Conservation (phyloP, 139 green algal genomes). For the Coelastrella sp. region DNA sequence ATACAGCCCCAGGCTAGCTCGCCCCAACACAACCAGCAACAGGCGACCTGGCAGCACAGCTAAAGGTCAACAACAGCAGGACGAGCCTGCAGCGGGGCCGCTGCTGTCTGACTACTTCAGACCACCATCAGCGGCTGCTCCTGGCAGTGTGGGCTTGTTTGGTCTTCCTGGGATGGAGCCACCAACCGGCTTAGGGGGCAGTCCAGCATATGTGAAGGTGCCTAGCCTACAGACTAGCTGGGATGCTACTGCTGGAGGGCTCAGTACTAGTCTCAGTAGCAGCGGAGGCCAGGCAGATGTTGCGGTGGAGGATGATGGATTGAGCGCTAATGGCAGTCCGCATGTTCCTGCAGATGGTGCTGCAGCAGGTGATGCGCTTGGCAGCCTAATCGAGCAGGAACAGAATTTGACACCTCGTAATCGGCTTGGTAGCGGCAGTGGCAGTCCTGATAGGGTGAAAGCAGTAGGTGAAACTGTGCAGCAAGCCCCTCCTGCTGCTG, state of each 20-base stretch:
- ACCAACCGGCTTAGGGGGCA: neutral
- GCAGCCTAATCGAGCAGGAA: too few species aligned
- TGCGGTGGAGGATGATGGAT: neutral
- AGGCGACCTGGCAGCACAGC: neutral
- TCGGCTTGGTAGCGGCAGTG: too few species aligned
- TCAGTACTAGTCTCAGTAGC: conserved; percentile 2
- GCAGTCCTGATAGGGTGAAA: too few species aligned
- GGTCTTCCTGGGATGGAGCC: conserved; percentile 39
- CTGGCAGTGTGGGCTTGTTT: conserved; percentile 20
- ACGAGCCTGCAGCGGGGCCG: neutral
- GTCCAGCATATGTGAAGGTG: neutral
- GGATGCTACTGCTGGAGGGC: conserved; percentile 20
- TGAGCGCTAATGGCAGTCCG: too few species aligned
- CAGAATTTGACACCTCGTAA: too few species aligned
- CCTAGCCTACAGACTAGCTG: conserved; percentile 25
- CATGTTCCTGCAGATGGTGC: neutral
- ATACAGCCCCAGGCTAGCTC: neutral
- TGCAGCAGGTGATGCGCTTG: neutral
- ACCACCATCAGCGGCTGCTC: conserved; percentile 37
- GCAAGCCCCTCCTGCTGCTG: too few species aligned
- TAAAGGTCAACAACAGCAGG: neutral
- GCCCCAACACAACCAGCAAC: conserved; percentile 24
- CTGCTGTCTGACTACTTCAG: conserved; percentile 50
- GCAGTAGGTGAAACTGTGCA: too few species aligned
- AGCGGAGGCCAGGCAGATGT: neutral